Evolutionary conservation across 1,284 basidiomycete species (phyloP).

Genomic region (Pseudomicrostroma phylloplanum): DNA sequence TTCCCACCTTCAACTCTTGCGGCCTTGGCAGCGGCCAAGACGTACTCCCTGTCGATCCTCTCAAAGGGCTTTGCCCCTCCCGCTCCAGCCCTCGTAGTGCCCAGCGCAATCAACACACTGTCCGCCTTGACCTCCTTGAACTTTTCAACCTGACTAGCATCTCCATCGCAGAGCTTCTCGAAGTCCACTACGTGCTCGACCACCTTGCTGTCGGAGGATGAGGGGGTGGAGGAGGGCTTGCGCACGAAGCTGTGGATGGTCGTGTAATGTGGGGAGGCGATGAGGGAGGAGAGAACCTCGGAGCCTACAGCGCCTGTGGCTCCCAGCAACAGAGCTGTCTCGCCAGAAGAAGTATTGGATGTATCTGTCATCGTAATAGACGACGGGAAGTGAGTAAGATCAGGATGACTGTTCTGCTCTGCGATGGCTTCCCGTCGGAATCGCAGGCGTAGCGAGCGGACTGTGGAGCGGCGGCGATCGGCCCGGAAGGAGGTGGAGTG

Average conservation of each 20-base stretch:
- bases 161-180: constrained; percentile 15
- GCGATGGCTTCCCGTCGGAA: no score
- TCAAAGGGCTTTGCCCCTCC: constrained; percentile 64
- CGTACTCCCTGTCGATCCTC: constrained; percentile 68
- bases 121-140: constrained; percentile 15
- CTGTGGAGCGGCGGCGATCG: no score
- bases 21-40: constrained; percentile 63
- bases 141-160: constrained; percentile 11
- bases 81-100: constrained; percentile 52
- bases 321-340: constrained; percentile 15
- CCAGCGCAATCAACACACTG: constrained; percentile 26
- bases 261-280: constrained; percentile 29
- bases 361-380: no score
- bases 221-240: constrained; percentile 54
- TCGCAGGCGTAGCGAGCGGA: no score
- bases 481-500: no score
- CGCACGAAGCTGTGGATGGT: constrained; percentile 63
- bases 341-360: neutral
- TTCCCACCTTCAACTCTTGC: constrained; percentile 55
- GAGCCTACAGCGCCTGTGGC: constrained; percentile 36
- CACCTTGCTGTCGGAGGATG: constrained; percentile 29
- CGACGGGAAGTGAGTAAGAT: no score
- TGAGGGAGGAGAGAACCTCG: constrained; percentile 22
- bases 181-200: constrained; percentile 30
- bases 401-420: no score